A percentile compares a stretch with the other conserved stretches of the same genome.
Conservation (phyloP, 2,329 filamentous ascomycete species). For the Pestalotiopsis fici region DNA sequence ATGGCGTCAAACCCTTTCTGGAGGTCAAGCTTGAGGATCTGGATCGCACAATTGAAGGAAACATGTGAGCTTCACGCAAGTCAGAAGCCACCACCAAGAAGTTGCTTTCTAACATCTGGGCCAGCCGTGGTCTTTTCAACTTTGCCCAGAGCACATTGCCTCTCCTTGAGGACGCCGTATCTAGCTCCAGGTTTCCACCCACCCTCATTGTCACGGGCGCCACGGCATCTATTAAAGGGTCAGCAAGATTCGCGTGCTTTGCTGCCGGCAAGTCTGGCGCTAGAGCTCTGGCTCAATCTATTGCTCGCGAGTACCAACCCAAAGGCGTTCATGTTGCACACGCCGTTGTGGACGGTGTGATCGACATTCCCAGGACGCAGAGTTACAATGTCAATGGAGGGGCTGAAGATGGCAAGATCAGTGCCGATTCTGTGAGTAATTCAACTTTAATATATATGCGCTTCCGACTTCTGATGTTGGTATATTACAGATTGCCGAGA, state of each 20-base stretch:
- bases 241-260: conserved; percentile 69
- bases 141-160: conserved; percentile 76
- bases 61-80: conserved; percentile 38
- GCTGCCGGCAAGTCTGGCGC: conserved; percentile 80
- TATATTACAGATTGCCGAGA: conserved; percentile 71
- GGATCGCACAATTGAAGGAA: conserved; percentile 42
- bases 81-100: background rate
- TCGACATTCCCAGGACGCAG: conserved; percentile 76
- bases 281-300: conserved; percentile 71
- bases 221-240: conserved; percentile 76
- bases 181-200: conserved; percentile 63
- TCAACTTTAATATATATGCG: conserved; percentile 13
- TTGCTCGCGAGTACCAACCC: conserved; percentile 83
- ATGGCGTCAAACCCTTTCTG: conserved; percentile 55
- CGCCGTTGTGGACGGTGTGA: conserved; percentile 81
- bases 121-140: conserved; percentile 68
- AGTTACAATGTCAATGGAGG: conserved; percentile 45
- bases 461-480: background rate
- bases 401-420: conserved; percentile 64
- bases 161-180: conserved; percentile 64
- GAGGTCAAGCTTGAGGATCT: conserved; percentile 52
- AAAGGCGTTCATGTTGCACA: conserved; percentile 83
- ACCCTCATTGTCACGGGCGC: conserved; percentile 85
- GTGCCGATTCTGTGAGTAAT: conserved; percentile 67
- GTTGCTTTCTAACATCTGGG: background rate